A percentile compares a stretch with the other conserved stretches of the same genome.
phyloP scores from a whole-genome alignment of 2,329 filamentous ascomycete species.

The Macrophomina pseudophaseolina region DNA sequence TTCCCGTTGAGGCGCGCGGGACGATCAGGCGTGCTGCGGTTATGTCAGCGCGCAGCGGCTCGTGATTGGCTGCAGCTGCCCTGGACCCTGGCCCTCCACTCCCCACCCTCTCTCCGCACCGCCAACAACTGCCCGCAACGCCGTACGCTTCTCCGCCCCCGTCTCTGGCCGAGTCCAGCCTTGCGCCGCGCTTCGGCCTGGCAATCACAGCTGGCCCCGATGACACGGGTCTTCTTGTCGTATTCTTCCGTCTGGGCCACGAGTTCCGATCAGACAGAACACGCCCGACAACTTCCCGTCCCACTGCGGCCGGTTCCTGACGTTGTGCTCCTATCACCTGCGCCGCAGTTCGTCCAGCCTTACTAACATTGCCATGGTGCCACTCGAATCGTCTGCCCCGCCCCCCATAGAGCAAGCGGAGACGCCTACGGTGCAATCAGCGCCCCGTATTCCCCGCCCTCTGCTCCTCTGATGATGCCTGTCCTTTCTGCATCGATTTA shows the following conservation, averaged over 20 bases:
- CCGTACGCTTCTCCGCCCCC: not conserved
- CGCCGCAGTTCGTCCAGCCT: constrained; percentile 5
- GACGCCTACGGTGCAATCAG: not conserved
- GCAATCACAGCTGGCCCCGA: not conserved
- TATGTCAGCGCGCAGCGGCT: constrained; percentile 12
- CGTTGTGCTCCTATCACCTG: constrained; percentile 1
- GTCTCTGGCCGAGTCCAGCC: too few species aligned
- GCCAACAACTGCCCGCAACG: not conserved
- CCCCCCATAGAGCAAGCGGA: constrained; percentile 3
- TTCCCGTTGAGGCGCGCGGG: not conserved
- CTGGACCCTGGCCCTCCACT: not conserved
- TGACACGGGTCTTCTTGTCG: constrained; percentile 1
- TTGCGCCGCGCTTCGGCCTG: too few species aligned
- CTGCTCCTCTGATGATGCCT: constrained; percentile 4
- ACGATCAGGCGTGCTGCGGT: constrained; percentile 14
- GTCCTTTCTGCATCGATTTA: constrained; percentile 7
- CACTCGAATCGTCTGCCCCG: constrained; percentile 2
- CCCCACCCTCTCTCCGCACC: not conserved
- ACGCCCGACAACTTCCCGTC: not conserved
- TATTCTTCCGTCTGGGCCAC: constrained; percentile 13
- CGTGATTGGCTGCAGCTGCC: not conserved
- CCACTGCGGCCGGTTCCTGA: constrained; percentile 13
- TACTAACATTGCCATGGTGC: constrained; percentile 9
- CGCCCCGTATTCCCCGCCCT: constrained; percentile 13
- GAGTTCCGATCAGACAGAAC: not conserved